A percentile compares a stretch with the other conserved stretches of the same genome.
These are phyloP conservation scores for Candida sanyiensis DNA, from an alignment of 805 yeast species.

Conservation along the genomic window DNA sequence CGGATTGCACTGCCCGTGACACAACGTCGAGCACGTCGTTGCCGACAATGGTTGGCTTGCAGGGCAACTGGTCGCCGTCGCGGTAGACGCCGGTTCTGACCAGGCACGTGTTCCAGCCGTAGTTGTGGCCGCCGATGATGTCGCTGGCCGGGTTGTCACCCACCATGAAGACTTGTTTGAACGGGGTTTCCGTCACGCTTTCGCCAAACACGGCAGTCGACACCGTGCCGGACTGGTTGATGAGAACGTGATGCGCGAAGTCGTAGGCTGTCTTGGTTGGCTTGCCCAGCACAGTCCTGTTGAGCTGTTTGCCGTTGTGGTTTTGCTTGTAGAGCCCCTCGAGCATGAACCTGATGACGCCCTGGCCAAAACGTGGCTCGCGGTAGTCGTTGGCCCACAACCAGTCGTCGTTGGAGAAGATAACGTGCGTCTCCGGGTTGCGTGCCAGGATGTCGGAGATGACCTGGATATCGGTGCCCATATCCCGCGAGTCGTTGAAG, in stretches of 20 bases:
- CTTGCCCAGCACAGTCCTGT: conserved; percentile 67
- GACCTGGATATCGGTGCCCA: conserved; percentile 80
- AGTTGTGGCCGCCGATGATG: conserved; percentile 78
- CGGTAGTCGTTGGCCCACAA: conserved; percentile 81
- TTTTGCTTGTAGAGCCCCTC: conserved; percentile 52
- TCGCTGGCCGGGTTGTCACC: conserved; percentile 97
- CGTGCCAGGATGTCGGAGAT: conserved; percentile 66
- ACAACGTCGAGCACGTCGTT: conserved; percentile 52
- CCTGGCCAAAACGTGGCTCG: conserved; percentile 85
- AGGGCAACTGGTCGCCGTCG: conserved; percentile 42
- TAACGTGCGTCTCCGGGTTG: conserved; percentile 60
- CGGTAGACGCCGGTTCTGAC: conserved; percentile 85
- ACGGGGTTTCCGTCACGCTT: conserved; percentile 30
- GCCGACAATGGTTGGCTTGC: conserved; percentile 44
- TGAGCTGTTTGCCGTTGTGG: conserved; percentile 41
- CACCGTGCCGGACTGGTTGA: conserved; percentile 22
- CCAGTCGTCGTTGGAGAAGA: conserved; percentile 78
- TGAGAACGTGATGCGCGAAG: conserved; percentile 69
- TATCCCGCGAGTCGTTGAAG: conserved; percentile 84
- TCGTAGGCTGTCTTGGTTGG: conserved; percentile 77
- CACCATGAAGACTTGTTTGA: conserved; percentile 78
- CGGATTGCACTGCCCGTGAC: conserved; percentile 15
- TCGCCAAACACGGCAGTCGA: conserved; percentile 19
- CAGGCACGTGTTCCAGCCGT: conserved; percentile 85
- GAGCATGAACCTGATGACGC: conserved; percentile 66